Conservation (phyloP, 2,329 filamentous ascomycete genomes). For the Tetracladium maxilliforme region DNA sequence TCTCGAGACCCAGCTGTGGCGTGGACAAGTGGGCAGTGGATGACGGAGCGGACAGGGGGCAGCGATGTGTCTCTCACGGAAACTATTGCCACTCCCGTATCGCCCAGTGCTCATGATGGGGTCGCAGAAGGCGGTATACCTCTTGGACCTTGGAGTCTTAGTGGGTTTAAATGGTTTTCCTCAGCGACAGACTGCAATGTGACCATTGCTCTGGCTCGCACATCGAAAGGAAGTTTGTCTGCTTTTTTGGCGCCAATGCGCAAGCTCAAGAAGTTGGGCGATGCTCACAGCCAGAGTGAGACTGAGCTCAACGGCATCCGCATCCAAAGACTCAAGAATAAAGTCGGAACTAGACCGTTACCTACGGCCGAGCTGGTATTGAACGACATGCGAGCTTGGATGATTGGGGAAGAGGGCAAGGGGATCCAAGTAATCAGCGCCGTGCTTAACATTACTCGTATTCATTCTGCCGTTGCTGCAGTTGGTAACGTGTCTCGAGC, state of each 20-base stretch:
- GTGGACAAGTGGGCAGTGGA: constrained; percentile 68
- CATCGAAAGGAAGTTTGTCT: constrained; percentile 31
- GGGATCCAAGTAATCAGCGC: constrained; percentile 55
- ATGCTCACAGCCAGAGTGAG: constrained; percentile 5
- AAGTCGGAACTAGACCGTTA: constrained; percentile 53
- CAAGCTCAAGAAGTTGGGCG: constrained; percentile 11
- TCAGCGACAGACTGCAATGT: constrained; percentile 51
- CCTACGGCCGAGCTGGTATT: constrained; percentile 62
- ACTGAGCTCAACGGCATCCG: constrained; percentile 49
- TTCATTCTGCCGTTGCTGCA: constrained; percentile 39
- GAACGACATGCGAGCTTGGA: constrained; percentile 44
- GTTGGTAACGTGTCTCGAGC: constrained; percentile 39
- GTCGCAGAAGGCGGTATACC: constrained; percentile 11
- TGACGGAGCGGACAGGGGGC: constrained; percentile 57
- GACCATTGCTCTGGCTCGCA: constrained; percentile 49
- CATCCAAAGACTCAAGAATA: constrained; percentile 58
- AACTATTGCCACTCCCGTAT: constrained; percentile 32
- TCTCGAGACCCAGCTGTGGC: constrained; percentile 32
- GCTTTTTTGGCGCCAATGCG: constrained; percentile 53
- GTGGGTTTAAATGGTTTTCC: constrained; percentile 61
- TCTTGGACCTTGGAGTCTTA: constrained; percentile 43
- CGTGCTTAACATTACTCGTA: constrained; percentile 51
- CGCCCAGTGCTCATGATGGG: constrained; percentile 10
- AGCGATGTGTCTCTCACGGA: constrained; percentile 57
- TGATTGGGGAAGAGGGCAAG: constrained; percentile 50